A percentile compares a stretch with the other conserved stretches of the same genome.
Conservation (phyloP, 352 stramenopile genomes). For the Lagenidium giganteum region DNA sequence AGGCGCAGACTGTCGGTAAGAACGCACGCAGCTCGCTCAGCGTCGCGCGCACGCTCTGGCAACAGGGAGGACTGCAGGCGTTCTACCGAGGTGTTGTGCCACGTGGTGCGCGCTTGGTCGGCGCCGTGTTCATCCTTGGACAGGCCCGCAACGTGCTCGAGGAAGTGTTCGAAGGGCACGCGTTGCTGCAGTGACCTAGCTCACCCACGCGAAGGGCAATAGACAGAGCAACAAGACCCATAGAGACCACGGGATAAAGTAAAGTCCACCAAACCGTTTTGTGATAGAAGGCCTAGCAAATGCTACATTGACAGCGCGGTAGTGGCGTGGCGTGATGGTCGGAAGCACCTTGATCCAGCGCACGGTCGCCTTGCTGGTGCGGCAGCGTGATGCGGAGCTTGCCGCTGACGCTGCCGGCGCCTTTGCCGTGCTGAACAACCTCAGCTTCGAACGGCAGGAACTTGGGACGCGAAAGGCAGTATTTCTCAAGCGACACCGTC, state of each 20-base stretch:
- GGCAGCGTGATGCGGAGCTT: conserved; percentile 57
- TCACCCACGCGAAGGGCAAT: conserved; percentile 1
- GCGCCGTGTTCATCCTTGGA: conserved; percentile 79
- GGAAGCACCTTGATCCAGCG: background rate
- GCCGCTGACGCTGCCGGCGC: conserved; percentile 39
- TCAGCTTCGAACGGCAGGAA: conserved; percentile 53
- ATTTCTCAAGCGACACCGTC: conserved; percentile 51
- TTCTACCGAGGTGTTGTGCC: conserved; percentile 76
- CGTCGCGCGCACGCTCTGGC: conserved; percentile 38
- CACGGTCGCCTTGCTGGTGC: conserved; percentile 21
- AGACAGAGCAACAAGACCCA: too few species aligned
- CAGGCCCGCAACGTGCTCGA: conserved; percentile 68
- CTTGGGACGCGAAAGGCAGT: conserved; percentile 21
- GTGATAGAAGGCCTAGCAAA: too few species aligned
- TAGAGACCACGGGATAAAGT: too few species aligned
- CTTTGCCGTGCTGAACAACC: conserved; percentile 49
- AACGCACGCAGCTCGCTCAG: conserved; percentile 34
- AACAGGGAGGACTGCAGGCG: conserved; percentile 32
- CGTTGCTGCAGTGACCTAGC: conserved; percentile 31
- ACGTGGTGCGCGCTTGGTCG: conserved; percentile 72
- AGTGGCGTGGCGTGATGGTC: conserved; percentile 18
- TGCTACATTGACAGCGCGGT: conserved; percentile 41
- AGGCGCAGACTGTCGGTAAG: conserved; percentile 42
- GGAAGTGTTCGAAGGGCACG: conserved; percentile 61
- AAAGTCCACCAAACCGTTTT: too few species aligned